phyloP scores from a whole-genome alignment of 805 yeast genomes.

The Tetrapisispora fleetii region DNA sequence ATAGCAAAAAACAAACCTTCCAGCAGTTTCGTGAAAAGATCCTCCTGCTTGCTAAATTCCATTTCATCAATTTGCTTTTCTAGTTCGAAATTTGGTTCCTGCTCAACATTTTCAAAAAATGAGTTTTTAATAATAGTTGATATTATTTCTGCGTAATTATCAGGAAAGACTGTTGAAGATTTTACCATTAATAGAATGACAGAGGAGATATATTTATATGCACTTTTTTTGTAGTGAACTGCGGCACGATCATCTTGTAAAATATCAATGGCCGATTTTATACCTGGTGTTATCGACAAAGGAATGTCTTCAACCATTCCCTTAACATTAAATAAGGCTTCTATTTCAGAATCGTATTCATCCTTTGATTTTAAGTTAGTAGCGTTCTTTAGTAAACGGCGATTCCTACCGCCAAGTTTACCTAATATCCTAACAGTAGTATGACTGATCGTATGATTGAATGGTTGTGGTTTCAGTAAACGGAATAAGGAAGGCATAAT shows the following conservation, averaged over 20 bases:
- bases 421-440: conserved; percentile 90
- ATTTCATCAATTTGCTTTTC: conserved; percentile 39
- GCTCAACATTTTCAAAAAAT: conserved; percentile 16
- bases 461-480: conserved; percentile 84
- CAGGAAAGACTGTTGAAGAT: conserved; percentile 33
- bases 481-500: conserved; percentile 90
- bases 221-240: conserved; percentile 61
- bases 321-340: conserved; percentile 59
- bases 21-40: conserved; percentile 50
- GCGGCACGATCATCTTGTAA: conserved; percentile 53
- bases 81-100: conserved; percentile 29
- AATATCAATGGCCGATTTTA: conserved; percentile 65
- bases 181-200: conserved; percentile 57
- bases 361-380: conserved; percentile 48
- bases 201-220: conserved; percentile 61
- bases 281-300: conserved; percentile 74
- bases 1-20: conserved; percentile 69
- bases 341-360: conserved; percentile 53
- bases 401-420: conserved; percentile 91
- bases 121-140: conserved; percentile 40
- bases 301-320: conserved; percentile 57
- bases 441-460: conserved; percentile 90
- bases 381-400: conserved; percentile 73
- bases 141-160: conserved; percentile 34
- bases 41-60: conserved; percentile 51